phyloP scores from a whole-genome alignment of 2,329 filamentous ascomycete species.

The Thelonectria rubi region DNA sequence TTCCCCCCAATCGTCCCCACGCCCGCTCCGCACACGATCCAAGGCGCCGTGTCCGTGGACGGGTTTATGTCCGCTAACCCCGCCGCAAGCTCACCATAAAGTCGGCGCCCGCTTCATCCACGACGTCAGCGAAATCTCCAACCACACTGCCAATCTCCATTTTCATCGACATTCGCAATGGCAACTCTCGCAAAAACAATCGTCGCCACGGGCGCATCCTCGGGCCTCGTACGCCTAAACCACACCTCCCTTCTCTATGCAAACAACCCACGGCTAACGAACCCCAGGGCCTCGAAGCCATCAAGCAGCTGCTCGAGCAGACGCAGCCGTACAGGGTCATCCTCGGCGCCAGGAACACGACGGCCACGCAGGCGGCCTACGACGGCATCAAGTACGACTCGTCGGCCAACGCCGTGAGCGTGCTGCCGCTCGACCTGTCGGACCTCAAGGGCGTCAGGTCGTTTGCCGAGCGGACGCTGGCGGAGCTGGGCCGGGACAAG shows the following conservation, averaged over 20 bases:
- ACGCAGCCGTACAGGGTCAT: slow-evolving; percentile 58
- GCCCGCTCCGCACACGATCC: slow-evolving; percentile 5
- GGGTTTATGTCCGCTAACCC: slow-evolving; percentile 35
- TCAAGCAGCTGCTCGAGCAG: slow-evolving; percentile 59
- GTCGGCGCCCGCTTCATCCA: background rate
- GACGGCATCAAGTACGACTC: slow-evolving; percentile 54
- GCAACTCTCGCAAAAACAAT: slow-evolving; percentile 56
- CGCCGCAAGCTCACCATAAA: slow-evolving; percentile 22
- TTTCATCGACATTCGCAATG: slow-evolving; percentile 42
- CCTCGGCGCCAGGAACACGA: slow-evolving; percentile 58
- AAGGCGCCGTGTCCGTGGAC: background rate
- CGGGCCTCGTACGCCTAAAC: slow-evolving; percentile 54
- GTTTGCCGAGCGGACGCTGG: slow-evolving; percentile 57
- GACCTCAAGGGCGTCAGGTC: slow-evolving; percentile 55
- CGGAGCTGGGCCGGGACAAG: slow-evolving; percentile 51
- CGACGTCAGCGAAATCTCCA: background rate
- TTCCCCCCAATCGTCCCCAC: background rate
- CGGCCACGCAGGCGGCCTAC: slow-evolving; percentile 52
- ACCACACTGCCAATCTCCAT: background rate
- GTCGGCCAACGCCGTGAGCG: slow-evolving; percentile 51
- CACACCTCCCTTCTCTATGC: no score
- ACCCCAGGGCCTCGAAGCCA: slow-evolving; percentile 60
- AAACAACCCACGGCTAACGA: slow-evolving; percentile 6
- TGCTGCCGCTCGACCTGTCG: slow-evolving; percentile 59
- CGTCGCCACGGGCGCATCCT: slow-evolving; percentile 60